Percentiles rank a stretch among this genome's conserved stretches.
These are phyloP conservation scores for Calonectria hawksworthii DNA, from an alignment of 2,329 filamentous ascomycete species.

Conservation along the genomic window DNA sequence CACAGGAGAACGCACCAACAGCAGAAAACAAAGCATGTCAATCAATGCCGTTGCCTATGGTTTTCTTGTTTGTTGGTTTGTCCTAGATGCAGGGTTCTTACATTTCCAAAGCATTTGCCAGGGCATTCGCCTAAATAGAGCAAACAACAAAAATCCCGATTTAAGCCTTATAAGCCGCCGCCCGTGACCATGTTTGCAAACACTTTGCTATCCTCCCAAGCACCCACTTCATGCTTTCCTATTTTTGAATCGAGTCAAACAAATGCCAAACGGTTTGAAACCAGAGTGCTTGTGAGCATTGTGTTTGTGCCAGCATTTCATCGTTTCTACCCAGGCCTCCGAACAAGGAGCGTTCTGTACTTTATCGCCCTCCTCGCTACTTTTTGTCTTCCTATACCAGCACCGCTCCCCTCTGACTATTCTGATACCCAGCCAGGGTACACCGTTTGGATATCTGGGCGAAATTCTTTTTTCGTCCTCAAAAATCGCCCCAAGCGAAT, in stretches of 20 bases:
- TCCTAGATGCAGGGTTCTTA: neutral
- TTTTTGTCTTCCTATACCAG: neutral
- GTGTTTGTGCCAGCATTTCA: neutral
- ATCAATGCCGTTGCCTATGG: neutral
- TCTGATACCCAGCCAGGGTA: neutral
- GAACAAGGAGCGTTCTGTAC: neutral
- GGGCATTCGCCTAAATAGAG: neutral
- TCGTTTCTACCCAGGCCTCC: neutral
- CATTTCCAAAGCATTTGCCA: neutral
- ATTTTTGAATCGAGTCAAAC: neutral
- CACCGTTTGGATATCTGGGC: neutral
- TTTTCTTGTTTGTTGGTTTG: neutral
- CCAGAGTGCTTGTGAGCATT: neutral
- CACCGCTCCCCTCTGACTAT: neutral
- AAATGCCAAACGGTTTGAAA: neutral
- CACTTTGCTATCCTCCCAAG: neutral
- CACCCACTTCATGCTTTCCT: neutral
- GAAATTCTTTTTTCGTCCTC: neutral
- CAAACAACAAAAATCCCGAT: neutral
- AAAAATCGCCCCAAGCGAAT: too few species aligned
- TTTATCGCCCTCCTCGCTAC: neutral
- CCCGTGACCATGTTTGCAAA: neutral
- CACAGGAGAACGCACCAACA: neutral
- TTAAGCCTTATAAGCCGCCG: neutral
- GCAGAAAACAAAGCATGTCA: neutral